Conservation (phyloP, 176 grass and related monocot species). For the Zoysia japonica region DNA sequence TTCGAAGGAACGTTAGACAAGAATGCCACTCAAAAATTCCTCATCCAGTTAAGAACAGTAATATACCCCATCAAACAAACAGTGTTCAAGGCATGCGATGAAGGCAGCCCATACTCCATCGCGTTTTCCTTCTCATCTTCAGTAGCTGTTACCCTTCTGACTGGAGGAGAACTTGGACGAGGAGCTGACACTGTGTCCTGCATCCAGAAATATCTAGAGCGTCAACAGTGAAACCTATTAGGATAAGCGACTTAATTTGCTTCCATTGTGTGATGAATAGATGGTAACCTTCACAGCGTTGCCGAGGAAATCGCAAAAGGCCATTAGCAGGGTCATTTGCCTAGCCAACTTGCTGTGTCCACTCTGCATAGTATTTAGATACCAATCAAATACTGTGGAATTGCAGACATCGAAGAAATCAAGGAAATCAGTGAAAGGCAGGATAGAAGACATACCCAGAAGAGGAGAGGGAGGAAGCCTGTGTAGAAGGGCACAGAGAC, state of each 20-base stretch:
- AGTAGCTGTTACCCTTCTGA: conserved; percentile 82
- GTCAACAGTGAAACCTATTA: background rate
- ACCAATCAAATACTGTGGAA: conserved; percentile 17
- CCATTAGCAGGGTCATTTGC: conserved; percentile 94
- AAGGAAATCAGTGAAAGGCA: background rate
- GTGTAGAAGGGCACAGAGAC: conserved; percentile 98
- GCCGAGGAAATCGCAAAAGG: conserved; percentile 93
- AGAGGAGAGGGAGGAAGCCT: conserved; percentile 90
- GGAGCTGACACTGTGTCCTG: conserved; percentile 89
- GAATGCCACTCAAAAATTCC: background rate
- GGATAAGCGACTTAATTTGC: background rate
- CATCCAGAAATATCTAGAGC: conserved; percentile 15
- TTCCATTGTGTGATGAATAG: background rate
- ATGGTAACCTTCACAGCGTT: conserved; percentile 79
- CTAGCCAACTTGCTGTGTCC: conserved; percentile 85
- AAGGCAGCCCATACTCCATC: conserved; percentile 96
- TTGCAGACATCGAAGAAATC: conserved; percentile 9
- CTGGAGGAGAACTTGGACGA: conserved; percentile 85
- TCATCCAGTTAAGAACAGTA: conserved; percentile 11
- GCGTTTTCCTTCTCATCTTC: conserved; percentile 93
- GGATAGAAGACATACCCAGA: conserved; percentile 69
- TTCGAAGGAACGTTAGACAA: conserved; percentile 16
- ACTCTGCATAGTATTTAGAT: conserved; percentile 49
- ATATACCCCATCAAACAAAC: conserved; percentile 85
- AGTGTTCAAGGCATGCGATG: conserved; percentile 88